Conservation (phyloP, 75 land plant genomes). For the Chamaecyparis obtusa region DNA sequence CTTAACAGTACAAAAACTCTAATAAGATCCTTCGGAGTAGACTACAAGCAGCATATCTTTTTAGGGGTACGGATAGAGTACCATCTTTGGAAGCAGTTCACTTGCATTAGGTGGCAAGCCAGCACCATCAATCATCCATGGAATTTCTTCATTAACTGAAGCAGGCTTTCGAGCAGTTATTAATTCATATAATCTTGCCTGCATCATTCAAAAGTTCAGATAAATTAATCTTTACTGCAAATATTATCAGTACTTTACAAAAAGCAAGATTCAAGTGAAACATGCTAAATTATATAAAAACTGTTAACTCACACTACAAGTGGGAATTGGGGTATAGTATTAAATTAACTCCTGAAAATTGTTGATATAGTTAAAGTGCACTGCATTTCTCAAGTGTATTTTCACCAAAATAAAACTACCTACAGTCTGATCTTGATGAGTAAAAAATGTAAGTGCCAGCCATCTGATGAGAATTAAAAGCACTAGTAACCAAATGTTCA, state of each 20-base stretch:
- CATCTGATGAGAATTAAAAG: neutral
- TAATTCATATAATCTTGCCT: slow-evolving; percentile 88
- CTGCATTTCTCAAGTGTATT: neutral
- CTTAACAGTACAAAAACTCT: neutral
- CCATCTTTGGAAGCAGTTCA: slow-evolving; percentile 73
- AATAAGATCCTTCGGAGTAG: neutral
- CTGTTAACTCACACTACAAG: neutral
- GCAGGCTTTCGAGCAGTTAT: slow-evolving; percentile 48
- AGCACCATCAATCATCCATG: slow-evolving; percentile 97
- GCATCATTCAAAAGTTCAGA: slow-evolving; percentile 12
- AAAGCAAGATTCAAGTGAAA: neutral
- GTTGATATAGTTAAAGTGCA: neutral
- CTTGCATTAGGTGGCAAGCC: slow-evolving; percentile 85
- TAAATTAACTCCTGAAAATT: neutral
- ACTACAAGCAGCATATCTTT: neutral
- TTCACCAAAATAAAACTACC: neutral
- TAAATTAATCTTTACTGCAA: neutral
- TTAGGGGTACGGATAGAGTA: slow-evolving; percentile 7
- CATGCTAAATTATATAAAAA: neutral
- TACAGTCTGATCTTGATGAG: neutral
- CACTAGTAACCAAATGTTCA: neutral
- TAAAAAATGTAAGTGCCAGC: neutral
- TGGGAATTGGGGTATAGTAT: neutral
- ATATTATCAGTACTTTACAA: neutral
- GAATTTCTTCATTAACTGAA: slow-evolving; percentile 49